These are phyloP conservation scores for Nakazawaea pomicola DNA, from an alignment of 805 yeast species.

Conservation along the genomic window DNA sequence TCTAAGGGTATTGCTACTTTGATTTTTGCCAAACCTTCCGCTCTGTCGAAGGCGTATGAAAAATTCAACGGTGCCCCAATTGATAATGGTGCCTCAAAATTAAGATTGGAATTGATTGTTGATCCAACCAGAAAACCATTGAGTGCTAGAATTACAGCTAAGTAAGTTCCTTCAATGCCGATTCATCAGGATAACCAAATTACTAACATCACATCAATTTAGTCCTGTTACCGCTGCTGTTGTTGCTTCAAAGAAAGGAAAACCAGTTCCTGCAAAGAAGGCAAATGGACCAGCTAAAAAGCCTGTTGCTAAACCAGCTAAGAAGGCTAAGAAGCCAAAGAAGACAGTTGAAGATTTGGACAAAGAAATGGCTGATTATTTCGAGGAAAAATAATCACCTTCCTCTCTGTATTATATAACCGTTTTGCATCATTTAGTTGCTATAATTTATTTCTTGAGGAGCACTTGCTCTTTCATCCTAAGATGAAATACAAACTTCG, in stretches of 20 bases:
- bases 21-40: slow-evolving; percentile 60
- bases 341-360: slow-evolving; percentile 92
- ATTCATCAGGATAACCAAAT: neutral
- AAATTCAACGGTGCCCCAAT: slow-evolving; percentile 91
- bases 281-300: slow-evolving; percentile 20
- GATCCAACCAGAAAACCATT: slow-evolving; percentile 79
- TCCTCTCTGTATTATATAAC: too few species aligned
- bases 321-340: slow-evolving; percentile 44
- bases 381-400: slow-evolving; percentile 37
- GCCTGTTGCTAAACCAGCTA: slow-evolving; percentile 24
- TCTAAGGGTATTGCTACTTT: slow-evolving; percentile 91
- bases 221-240: slow-evolving; percentile 19
- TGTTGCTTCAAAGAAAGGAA: slow-evolving; percentile 44
- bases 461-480: too few species aligned
- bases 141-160: slow-evolving; percentile 65
- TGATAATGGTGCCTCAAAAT: slow-evolving; percentile 75
- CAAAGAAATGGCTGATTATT: slow-evolving; percentile 97
- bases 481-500: too few species aligned
- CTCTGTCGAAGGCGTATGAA: slow-evolving; percentile 75
- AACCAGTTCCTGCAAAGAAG: slow-evolving; percentile 33
- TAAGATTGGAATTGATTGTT: slow-evolving; percentile 75
- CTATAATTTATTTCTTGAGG: too few species aligned
- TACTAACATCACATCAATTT: slow-evolving; percentile 6
- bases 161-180: slow-evolving; percentile 19
- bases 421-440: too few species aligned